These are phyloP conservation scores for Hypomontagnella submonticulosa DNA, from an alignment of 495 filamentous ascomycete species.

Conservation along the genomic window DNA sequence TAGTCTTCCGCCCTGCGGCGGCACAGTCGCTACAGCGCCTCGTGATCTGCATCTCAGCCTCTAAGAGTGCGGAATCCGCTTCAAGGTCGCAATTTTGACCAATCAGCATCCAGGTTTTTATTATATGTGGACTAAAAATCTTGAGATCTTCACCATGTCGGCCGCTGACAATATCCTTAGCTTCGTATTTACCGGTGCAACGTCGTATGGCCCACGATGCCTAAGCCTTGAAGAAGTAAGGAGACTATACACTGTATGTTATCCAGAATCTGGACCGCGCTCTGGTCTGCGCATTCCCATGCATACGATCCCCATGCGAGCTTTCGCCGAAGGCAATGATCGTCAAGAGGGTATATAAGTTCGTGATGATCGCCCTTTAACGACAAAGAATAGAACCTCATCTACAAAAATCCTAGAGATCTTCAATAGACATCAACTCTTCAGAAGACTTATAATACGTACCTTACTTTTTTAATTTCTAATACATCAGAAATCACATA, in stretches of 20 bases:
- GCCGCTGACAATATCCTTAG: conserved; percentile 7
- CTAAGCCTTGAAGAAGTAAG: background rate
- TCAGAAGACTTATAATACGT: conserved; percentile 11
- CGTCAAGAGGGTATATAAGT: conserved; percentile 16
- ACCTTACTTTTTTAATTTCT: conserved; percentile 2
- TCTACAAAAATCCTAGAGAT: background rate
- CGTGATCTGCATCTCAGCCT: conserved; percentile 30
- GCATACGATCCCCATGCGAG: conserved; percentile 13
- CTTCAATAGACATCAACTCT: conserved; percentile 4
- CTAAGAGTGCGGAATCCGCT: background rate
- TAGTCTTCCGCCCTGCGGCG: conserved; percentile 8
- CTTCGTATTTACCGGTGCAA: conserved; percentile 26
- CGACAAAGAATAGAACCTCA: conserved; percentile 4
- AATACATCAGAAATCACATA: conserved; percentile 5
- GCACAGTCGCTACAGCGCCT: conserved; percentile 19
- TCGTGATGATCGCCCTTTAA: conserved; percentile 1
- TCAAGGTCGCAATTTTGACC: conserved; percentile 1
- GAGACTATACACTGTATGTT: too few species aligned
- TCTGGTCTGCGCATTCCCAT: conserved; percentile 1
- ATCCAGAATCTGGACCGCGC: background rate
- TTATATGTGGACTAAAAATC: conserved; percentile 19
- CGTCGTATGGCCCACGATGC: conserved; percentile 27
- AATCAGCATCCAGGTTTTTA: conserved; percentile 6
- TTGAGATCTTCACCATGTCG: conserved; percentile 4
- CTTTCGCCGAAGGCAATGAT: background rate